Conservation (phyloP, 805 yeast genomes). For the Metschnikowia cubensis region DNA sequence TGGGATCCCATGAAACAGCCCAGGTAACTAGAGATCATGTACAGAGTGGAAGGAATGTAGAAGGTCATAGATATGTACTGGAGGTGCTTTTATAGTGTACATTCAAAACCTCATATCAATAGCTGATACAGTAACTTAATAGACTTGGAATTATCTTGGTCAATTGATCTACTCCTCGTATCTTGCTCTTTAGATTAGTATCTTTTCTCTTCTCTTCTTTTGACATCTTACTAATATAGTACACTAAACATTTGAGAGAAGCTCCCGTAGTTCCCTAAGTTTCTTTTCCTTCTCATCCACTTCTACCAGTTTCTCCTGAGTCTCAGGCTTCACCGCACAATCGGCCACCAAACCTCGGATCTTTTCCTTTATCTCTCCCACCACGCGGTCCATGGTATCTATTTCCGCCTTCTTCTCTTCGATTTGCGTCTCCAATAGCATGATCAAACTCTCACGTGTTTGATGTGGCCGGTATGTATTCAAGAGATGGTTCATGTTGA, state of each 20-base stretch:
- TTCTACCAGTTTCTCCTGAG: background rate
- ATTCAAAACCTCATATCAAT: too few relatives aligned
- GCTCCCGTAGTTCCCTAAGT: background rate
- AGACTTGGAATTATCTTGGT: too few relatives aligned
- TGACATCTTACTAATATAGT: too few relatives aligned
- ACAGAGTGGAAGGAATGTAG: too few relatives aligned
- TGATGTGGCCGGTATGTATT: conserved; percentile 96
- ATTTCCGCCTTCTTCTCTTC: conserved; percentile 58
- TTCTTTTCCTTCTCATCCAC: background rate
- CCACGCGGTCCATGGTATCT: conserved; percentile 37
- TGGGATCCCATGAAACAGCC: too few relatives aligned
- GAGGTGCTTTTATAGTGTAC: too few relatives aligned
- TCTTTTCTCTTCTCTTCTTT: too few relatives aligned
- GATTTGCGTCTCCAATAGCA: conserved; percentile 68
- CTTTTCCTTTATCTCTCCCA: conserved; percentile 35
- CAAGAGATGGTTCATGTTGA: conserved; percentile 86
- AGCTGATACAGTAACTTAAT: too few relatives aligned
- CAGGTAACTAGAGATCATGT: too few relatives aligned
- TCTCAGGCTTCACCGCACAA: background rate
- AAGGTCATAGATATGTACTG: too few relatives aligned
- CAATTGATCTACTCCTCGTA: too few relatives aligned
- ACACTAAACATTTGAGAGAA: background rate
- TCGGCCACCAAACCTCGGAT: conserved; percentile 23
- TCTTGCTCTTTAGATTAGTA: too few relatives aligned
- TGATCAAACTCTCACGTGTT: conserved; percentile 80